Percentiles rank a stretch among this genome's conserved stretches.
phyloP scores from a whole-genome alignment of 345 rosid species.

The Alliaria petiolata region DNA sequence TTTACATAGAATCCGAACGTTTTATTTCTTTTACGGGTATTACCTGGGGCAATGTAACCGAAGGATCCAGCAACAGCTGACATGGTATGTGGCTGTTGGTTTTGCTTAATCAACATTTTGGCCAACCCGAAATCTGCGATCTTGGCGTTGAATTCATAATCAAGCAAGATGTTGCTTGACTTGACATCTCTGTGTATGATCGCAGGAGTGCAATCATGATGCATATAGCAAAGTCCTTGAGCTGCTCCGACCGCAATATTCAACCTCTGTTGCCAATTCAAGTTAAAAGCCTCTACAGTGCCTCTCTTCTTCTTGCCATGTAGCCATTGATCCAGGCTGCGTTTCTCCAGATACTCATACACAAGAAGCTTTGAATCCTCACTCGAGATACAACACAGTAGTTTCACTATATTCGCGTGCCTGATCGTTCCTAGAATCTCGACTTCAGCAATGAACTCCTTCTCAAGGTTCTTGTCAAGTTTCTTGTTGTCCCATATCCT shows the following conservation, averaged over 20 bases:
- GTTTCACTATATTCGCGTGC: conserved; percentile 80
- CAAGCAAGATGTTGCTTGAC: conserved; percentile 82
- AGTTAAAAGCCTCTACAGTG: background rate
- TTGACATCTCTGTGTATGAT: conserved; percentile 87
- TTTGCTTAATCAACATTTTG: conserved; percentile 51
- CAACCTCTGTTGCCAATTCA: conserved; percentile 72
- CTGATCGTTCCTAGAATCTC: conserved; percentile 69
- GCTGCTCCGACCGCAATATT: conserved; percentile 84
- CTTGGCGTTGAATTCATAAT: conserved; percentile 65
- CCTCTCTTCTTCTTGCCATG: conserved; percentile 47
- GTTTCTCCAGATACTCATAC: conserved; percentile 87
- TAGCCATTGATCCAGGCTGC: conserved; percentile 85
- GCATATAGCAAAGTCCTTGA: conserved; percentile 85
- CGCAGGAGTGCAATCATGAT: conserved; percentile 68
- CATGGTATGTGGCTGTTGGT: conserved; percentile 65
- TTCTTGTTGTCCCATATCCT: conserved; percentile 60
- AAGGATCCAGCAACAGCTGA: conserved; percentile 88
- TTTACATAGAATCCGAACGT: background rate
- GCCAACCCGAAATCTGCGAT: conserved; percentile 96
- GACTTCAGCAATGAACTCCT: conserved; percentile 76
- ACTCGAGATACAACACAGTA: conserved; percentile 79
- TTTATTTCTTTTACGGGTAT: background rate
- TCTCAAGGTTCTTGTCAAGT: conserved; percentile 56
- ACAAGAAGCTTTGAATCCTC: conserved; percentile 87
- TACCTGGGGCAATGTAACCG: conserved; percentile 94